phyloP scores from a whole-genome alignment of 495 filamentous ascomycete species.

The Trichocladium antarcticum region DNA sequence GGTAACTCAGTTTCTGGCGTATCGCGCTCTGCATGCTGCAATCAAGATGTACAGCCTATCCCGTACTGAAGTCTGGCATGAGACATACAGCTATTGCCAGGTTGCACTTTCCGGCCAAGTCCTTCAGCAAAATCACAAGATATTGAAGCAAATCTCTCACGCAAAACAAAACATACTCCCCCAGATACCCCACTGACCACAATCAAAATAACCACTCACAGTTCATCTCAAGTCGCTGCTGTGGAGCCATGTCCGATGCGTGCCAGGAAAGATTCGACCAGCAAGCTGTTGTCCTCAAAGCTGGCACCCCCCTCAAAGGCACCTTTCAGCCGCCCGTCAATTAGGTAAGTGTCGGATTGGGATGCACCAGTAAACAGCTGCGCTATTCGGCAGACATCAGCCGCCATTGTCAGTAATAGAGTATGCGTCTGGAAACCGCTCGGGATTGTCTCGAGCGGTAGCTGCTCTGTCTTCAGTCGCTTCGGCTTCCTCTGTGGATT shows the following conservation, averaged over 20 bases:
- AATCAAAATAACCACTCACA: not conserved
- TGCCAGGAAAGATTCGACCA: conserved; percentile 2
- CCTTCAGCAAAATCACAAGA: too few relatives aligned
- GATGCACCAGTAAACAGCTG: not conserved
- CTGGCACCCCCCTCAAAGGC: not conserved
- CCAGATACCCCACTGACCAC: not conserved
- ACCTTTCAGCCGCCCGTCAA: conserved; percentile 2
- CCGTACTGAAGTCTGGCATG: too few relatives aligned
- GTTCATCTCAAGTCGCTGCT: not conserved
- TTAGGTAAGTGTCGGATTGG: conserved; percentile 9
- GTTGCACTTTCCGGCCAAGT: too few relatives aligned
- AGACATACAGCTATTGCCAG: too few relatives aligned
- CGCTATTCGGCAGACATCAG: conserved; percentile 2
- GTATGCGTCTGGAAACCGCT: conserved; percentile 19
- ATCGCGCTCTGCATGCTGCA: too few relatives aligned
- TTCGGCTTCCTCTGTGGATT: conserved; percentile 21
- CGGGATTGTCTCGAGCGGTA: conserved; percentile 36
- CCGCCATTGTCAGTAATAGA: conserved; percentile 16
- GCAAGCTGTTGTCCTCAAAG: not conserved
- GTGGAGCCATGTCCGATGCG: not conserved
- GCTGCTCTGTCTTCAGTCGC: conserved; percentile 33
- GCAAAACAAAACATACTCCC: not conserved
- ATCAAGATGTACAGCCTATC: too few relatives aligned
- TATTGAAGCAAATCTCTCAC: too few relatives aligned
- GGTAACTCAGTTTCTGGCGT: too few relatives aligned